Evolutionary conservation across 2,329 filamentous ascomycete genomes (phyloP).

Genomic region (Trichoderma brevicompactum): DNA sequence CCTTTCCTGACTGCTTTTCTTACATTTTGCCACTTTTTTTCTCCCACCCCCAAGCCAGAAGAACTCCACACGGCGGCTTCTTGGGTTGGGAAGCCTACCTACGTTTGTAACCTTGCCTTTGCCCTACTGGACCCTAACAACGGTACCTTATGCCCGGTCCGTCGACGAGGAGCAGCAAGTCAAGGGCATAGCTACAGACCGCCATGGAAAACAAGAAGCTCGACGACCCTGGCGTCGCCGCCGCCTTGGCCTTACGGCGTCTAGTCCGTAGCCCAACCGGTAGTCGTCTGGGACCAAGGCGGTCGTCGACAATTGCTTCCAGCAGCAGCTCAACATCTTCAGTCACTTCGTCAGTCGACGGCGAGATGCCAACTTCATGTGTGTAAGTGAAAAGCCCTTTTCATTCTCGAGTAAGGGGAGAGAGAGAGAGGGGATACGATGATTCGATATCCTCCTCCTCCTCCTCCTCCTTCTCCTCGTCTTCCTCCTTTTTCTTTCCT

Average conservation of each 20-base stretch:
- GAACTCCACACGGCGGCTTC: conserved; percentile 17
- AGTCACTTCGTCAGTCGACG: conserved; percentile 33
- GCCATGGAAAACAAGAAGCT: conserved; percentile 42
- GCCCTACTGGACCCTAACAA: conserved; percentile 7
- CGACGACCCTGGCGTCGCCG: conserved; percentile 37
- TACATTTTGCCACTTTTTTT: conserved; percentile 18
- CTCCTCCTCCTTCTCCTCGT: background rate
- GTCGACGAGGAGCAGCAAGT: conserved; percentile 27
- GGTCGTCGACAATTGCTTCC: conserved; percentile 39
- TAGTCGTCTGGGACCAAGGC: conserved; percentile 41
- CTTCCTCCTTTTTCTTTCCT: background rate
- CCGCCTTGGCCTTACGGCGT: conserved; percentile 41
- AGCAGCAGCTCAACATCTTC: conserved; percentile 35
- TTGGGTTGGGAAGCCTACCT: too few relatives aligned
- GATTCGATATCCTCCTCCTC: conserved; percentile 1
- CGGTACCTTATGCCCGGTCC: conserved; percentile 16
- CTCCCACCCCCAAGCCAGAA: background rate
- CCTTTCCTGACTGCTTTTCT: background rate
- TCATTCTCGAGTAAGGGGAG: background rate
- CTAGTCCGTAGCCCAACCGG: conserved; percentile 39
- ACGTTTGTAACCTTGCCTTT: conserved; percentile 18
- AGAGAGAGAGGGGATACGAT: background rate
- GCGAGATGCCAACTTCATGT: conserved; percentile 37
- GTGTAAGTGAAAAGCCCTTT: conserved; percentile 39
- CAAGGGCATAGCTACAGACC: conserved; percentile 24